Evolutionary conservation across 352 stramenopile species (phyloP), one percentile per base, ranked within the genome.

Genomic region (Thalassiosira mediterranea): DNA sequence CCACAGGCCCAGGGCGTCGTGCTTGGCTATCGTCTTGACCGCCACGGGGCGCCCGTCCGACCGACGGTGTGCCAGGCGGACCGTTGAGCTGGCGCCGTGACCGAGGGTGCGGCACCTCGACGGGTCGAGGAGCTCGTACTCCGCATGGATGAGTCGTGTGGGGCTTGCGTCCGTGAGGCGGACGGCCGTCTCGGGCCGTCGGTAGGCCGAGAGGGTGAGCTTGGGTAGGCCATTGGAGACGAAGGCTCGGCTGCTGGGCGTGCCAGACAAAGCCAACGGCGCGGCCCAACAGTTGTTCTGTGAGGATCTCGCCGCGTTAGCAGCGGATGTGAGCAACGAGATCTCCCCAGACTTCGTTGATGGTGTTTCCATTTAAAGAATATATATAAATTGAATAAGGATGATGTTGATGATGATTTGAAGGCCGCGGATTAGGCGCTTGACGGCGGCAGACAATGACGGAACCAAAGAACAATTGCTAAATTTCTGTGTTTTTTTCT

Each of bases 11-110:
- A 93, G 42, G 0, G 82, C 79, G 69, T 91, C 81, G 61, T 89
- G 84, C 68, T 93, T 93, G 56, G 81, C 76, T 60, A 93, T 87
- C 17, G 69, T 90, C 38, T 93, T 93, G 32, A 93, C 76, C 3
- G 88, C 88, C 42, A 93, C 83, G n/a, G 73, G 69, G 0, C 37
- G 46, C 8, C 62, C 71, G 52, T 88, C 72, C 0, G 40, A 62
- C 3, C 62, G 69, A 38, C 76, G 77, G 62, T 83, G 59, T 7
- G 79, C 84, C 40, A 87, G 74, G 62, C 85, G 72, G 4, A 93
- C 87, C 17, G 84, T 93, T 26, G 73, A 85, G n/a, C 81, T 87
- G 26, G 84, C 84, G 25, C 87, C 87, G 60, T 93, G 84, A 26
- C 87, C 87, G 8, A 92, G 66, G 1, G 88, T 81, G 25, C 76